These are phyloP conservation scores for Fomitopsis serialis DNA, from an alignment of 768 basidiomycete species.

Conservation along the genomic window DNA sequence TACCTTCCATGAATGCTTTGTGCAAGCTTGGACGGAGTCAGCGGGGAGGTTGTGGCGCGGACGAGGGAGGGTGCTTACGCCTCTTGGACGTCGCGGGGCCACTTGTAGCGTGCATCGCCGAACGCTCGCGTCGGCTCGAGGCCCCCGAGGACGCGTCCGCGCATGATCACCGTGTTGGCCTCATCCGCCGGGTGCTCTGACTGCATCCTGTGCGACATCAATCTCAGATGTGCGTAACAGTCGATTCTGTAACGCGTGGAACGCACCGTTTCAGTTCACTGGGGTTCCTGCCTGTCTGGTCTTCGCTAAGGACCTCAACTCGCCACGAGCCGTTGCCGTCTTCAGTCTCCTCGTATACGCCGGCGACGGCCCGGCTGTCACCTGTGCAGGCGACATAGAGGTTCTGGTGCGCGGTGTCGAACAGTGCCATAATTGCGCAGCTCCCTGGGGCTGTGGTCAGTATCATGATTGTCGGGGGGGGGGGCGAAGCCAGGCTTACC, in stretches of 20 bases:
- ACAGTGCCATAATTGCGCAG: slow-evolving; percentile 83
- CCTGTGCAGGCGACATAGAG: slow-evolving; percentile 91
- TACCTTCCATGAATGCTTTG: slow-evolving; percentile 63
- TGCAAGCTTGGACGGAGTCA: slow-evolving; percentile 37
- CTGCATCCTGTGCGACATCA: slow-evolving; percentile 47
- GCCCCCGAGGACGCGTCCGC: slow-evolving; percentile 82
- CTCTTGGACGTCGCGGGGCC: slow-evolving; percentile 69
- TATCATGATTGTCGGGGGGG: no score
- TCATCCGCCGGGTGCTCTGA: slow-evolving; percentile 82
- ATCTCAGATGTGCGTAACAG: background rate
- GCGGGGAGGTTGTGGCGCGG: background rate
- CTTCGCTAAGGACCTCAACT: slow-evolving; percentile 91
- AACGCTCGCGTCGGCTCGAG: slow-evolving; percentile 86
- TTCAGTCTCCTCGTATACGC: slow-evolving; percentile 71
- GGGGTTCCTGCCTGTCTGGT: slow-evolving; percentile 91
- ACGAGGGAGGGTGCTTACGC: slow-evolving; percentile 35
- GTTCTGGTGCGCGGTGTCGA: slow-evolving; percentile 79
- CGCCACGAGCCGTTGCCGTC: slow-evolving; percentile 77
- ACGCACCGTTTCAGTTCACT: slow-evolving; percentile 77
- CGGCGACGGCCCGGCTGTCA: slow-evolving; percentile 93
- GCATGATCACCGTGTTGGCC: slow-evolving; percentile 62
- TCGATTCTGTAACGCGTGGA: background rate
- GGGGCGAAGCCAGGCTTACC: slow-evolving; percentile 31
- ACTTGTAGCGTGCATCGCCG: slow-evolving; percentile 88
- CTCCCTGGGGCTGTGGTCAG: slow-evolving; percentile 51